These are phyloP conservation scores for Sisymbrium altissimum DNA, from an alignment of 345 rosid genomes.

Conservation along the genomic window DNA sequence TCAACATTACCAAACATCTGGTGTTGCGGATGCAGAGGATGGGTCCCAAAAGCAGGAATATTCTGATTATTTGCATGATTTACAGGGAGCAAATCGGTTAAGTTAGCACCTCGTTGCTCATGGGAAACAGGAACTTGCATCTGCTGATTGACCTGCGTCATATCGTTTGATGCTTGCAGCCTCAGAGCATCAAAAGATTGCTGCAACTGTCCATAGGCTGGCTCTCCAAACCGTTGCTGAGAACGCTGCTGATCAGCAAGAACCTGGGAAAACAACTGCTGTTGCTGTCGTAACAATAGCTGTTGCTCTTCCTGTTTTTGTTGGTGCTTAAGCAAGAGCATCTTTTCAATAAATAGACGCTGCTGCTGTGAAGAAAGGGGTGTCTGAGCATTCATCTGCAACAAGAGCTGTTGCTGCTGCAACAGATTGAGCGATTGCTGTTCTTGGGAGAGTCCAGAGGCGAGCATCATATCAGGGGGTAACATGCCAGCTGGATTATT, in stretches of 20 bases:
- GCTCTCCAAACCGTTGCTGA: constrained; percentile 58
- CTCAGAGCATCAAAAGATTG: constrained; percentile 51
- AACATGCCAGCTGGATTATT: constrained; percentile 50
- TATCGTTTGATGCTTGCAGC: constrained; percentile 50
- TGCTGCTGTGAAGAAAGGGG: constrained; percentile 68
- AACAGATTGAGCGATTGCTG: constrained; percentile 63
- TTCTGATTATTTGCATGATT: constrained; percentile 38
- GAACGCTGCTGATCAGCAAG: constrained; percentile 60
- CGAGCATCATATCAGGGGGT: constrained; percentile 49
- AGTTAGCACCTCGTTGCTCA: constrained; percentile 41
- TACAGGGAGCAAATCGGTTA: constrained; percentile 44
- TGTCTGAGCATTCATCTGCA: constrained; percentile 68
- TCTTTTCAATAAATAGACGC: constrained; percentile 61
- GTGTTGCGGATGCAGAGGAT: constrained; percentile 47
- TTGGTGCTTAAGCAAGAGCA: constrained; percentile 70
- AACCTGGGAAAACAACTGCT: constrained; percentile 75
- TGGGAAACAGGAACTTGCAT: constrained; percentile 44
- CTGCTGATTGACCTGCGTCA: constrained; percentile 51
- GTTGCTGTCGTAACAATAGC: constrained; percentile 68
- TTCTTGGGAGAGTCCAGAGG: constrained; percentile 67
- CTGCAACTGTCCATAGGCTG: constrained; percentile 54
- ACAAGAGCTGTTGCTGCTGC: constrained; percentile 72
- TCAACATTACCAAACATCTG: constrained; percentile 46
- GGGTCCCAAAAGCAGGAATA: constrained; percentile 40
- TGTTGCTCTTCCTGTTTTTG: constrained; percentile 85